Evolutionary conservation across 2,329 filamentous ascomycete species (phyloP), one percentile per base, ranked within the genome.

Genomic region (Fusarium sp.): DNA sequence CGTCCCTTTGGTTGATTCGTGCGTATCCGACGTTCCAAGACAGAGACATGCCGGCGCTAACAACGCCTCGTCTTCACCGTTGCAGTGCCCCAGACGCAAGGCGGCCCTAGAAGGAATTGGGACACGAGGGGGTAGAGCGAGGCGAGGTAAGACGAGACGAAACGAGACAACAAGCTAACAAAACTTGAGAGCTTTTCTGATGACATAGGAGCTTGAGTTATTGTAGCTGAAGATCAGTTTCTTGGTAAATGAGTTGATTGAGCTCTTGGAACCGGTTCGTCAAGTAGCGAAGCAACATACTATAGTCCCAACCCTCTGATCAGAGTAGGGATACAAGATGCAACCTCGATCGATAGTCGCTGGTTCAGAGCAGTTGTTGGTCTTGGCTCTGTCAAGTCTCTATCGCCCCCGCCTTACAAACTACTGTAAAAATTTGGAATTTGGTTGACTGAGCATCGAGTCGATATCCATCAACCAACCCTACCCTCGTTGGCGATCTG

Each of bases 41-140:
- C 31, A 36, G n/a, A 61, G 56, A 58, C 44, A 49, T 65, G 69
- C 70, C 70, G 70, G 63, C 70, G 67, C 70, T 67, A 71, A 54
- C 33, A 57, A 39, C 59, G 70, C 67, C 67, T 67, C 60, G 39
- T 68, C 46, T 62, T 56, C 54, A 60, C 69, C 61, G 62, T 70
- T 70, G 56, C 58, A 64, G 62, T 57, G 51, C 51, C 65, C 65
- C 61, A 57, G 67, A 65, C 53, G 61, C 71, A 68, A 62, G 61
- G 51, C 61, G 56, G 67, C 50, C 56, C 57, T 63, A 56, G 42
- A 36, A 46, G 34, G 40, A 51, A 56, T 26, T 55, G 21, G 34
- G 43, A 31, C 15, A 47, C 36, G 42, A 42, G 44, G 39, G 58
- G 58, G 44, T 45, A 47, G 45, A 33, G 36, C 45, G 50, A 66